Base-by-base conservation (phyloP, 1,139 yeast genomes). In the Saccharomyces hybrid region DNA sequence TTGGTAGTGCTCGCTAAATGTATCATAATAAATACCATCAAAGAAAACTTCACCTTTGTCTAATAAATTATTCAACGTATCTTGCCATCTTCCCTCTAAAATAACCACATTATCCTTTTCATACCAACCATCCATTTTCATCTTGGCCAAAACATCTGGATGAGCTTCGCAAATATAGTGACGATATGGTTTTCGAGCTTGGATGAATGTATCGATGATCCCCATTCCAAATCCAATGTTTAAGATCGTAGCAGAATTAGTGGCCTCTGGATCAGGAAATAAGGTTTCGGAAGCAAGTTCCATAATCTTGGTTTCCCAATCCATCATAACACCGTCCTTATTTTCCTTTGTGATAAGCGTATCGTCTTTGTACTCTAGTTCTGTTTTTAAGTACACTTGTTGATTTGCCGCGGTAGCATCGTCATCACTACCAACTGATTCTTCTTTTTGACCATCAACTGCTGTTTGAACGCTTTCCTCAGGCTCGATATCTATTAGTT, bases 141-240 rank as follows among this genome's bases (percentile, higher is more conserved):
- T 73, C 63, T 87, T 85, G 1, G 71, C 69, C 34, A 91, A 72
- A 5, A 91, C 98, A 62, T 88, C 96, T 1, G 98, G 97, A 64
- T 91, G 98, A 0, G 98, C 97, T 69, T 91, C 98, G 60, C 90
- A 84, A 50, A 91, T 91, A 69, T 88, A 91, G 68, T 91, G 98
- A 56, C 75, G 61, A 5, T 82, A 74, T 7, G 95, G 96, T 5
- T 68, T 67, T 47, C 70, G 72, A 4, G 70, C 73, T 65, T 87
- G 88, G 57, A 91, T 85, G 78, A 84, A 82, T 1, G 80, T 72
- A 68, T 91, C 98, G 56, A 91, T 90, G 53, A 91, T 90, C 2
- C 98, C 98, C 96, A 91, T 88, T 1, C 98, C 98, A 67, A 91
- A 91, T 0, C 98, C 98, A 49, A 91, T 88, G 64, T 91, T 91